These are phyloP conservation scores for Syzygium oleosum DNA, from an alignment of 345 rosid species.

Conservation along the genomic window DNA sequence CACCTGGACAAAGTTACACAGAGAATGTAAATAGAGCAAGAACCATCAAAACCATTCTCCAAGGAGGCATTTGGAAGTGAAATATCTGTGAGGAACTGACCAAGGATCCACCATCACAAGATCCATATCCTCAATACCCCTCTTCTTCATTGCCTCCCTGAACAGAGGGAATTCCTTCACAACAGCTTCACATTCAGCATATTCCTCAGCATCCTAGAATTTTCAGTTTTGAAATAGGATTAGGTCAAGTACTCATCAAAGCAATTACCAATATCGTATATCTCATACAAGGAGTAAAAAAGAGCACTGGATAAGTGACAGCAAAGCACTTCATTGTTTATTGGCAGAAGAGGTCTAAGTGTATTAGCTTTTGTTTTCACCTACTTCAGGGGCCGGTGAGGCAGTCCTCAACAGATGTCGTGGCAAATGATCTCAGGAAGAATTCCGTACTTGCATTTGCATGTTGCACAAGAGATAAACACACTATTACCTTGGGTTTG, in stretches of 20 bases:
- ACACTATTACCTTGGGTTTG: background rate
- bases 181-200: constrained; percentile 70
- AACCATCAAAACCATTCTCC: background rate
- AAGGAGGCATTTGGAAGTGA: background rate
- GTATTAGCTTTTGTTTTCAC: background rate
- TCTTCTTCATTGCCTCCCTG: constrained; percentile 64
- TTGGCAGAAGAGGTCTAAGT: background rate
- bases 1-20: constrained; percentile 30
- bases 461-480: background rate
- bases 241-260: background rate
- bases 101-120: constrained; percentile 78
- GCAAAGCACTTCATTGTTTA: background rate
- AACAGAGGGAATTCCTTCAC: constrained; percentile 61
- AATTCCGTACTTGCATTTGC: background rate
- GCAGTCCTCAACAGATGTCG: background rate
- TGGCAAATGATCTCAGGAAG: background rate
- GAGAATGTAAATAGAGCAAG: background rate
- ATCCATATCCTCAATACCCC: constrained; percentile 74
- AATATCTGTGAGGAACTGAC: constrained; percentile 18
- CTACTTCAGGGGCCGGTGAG: background rate
- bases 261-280: background rate
- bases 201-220: constrained; percentile 59
- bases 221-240: background rate
- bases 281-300: background rate
- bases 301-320: background rate